phyloP scores from a whole-genome alignment of 1,284 basidiomycete species.

The Microbotryomycetes sp. region DNA sequence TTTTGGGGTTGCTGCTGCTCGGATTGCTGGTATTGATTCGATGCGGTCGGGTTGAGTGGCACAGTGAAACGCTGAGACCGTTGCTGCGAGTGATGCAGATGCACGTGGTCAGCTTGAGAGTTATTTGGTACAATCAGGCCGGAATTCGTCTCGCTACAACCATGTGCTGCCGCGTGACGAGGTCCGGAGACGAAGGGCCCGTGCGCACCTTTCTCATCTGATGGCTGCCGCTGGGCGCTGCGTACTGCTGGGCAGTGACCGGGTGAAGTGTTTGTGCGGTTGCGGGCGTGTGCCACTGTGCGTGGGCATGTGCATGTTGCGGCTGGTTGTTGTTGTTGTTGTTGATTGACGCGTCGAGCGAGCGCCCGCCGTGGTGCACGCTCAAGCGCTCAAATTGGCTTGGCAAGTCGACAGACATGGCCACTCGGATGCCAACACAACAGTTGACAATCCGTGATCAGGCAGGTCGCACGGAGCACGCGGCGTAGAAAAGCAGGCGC shows the following conservation, averaged over 20 bases:
- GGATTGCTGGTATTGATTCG: slow-evolving; percentile 5
- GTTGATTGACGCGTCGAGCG: background rate
- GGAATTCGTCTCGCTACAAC: no score
- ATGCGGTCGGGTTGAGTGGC: no score
- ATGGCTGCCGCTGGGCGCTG: background rate
- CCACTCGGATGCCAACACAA: background rate
- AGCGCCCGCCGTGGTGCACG: background rate
- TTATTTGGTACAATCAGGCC: no score
- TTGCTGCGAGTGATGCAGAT: background rate
- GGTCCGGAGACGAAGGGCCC: background rate
- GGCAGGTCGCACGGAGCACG: no score
- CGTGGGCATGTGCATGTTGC: background rate
- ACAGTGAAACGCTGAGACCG: background rate
- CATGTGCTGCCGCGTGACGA: no score
- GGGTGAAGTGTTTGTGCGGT: no score
- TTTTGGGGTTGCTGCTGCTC: background rate
- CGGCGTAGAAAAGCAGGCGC: no score
- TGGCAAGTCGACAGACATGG: background rate
- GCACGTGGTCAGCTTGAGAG: background rate
- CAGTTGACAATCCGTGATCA: no score
- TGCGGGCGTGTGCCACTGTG: no score
- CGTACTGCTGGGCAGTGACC: no score
- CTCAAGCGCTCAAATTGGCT: background rate
- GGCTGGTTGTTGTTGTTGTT: background rate
- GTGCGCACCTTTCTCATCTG: background rate